These are phyloP conservation scores for Coemansia sp. DNA, from an alignment of 192 early-diverging fungal species.

Conservation along the genomic window DNA sequence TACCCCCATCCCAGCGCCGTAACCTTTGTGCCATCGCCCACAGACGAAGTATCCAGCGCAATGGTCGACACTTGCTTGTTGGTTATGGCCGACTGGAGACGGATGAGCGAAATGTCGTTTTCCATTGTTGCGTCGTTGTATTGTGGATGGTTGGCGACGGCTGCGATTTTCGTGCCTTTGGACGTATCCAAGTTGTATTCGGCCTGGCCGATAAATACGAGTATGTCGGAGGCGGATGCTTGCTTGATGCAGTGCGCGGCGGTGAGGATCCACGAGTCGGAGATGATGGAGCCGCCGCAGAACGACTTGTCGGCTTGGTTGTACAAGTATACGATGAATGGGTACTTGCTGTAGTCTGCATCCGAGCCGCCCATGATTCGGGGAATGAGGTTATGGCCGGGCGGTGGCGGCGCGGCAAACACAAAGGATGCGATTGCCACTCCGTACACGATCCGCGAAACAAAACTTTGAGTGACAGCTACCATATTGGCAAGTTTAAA, in stretches of 20 bases:
- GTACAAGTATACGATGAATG: slow-evolving; percentile 50
- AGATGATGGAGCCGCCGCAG: slow-evolving; percentile 55
- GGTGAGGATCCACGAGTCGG: slow-evolving; percentile 49
- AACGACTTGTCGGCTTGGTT: slow-evolving; percentile 30
- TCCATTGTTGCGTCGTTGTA: slow-evolving; percentile 49
- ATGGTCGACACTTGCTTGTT: slow-evolving; percentile 22
- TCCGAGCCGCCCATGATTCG: slow-evolving; percentile 54
- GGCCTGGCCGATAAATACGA: slow-evolving; percentile 33
- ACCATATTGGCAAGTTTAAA: not conserved
- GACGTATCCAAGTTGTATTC: slow-evolving; percentile 35
- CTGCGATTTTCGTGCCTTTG: slow-evolving; percentile 21
- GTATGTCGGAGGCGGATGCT: slow-evolving; percentile 18
- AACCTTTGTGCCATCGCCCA: slow-evolving; percentile 41
- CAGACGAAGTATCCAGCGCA: slow-evolving; percentile 14
- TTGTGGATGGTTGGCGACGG: slow-evolving; percentile 48
- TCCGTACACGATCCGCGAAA: slow-evolving; percentile 5
- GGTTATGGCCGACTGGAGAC: slow-evolving; percentile 16
- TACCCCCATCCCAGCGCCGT: slow-evolving; percentile 54
- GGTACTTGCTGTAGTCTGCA: slow-evolving; percentile 33
- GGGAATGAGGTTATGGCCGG: slow-evolving; percentile 15
- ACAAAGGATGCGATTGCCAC: not conserved
- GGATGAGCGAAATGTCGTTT: slow-evolving; percentile 55
- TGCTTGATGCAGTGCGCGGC: slow-evolving; percentile 56
- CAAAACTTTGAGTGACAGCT: not conserved
- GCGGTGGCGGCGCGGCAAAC: slow-evolving; percentile 8